Percentiles rank a stretch among this genome's conserved stretches.
These are phyloP conservation scores for Saposhnikovia divaricata DNA, from an alignment of 129 eudicot genomes.

Conservation along the genomic window DNA sequence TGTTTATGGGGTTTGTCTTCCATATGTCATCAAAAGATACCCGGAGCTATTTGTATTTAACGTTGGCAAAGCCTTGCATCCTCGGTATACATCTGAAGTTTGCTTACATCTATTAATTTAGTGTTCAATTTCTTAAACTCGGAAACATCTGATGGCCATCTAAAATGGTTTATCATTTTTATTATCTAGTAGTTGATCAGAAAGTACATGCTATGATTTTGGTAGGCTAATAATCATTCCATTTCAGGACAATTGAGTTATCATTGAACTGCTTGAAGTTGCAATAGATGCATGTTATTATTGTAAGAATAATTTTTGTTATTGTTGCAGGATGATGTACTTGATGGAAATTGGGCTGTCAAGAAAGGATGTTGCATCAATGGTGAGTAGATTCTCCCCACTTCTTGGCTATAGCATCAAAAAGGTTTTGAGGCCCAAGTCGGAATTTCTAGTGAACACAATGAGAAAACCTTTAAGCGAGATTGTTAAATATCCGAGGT, in stretches of 20 bases:
- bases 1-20: slow-evolving; percentile 44
- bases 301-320: background rate
- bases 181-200: background rate
- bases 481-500: slow-evolving; percentile 76
- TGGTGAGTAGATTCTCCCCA: slow-evolving; percentile 74
- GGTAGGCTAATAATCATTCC: background rate
- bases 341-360: slow-evolving; percentile 58
- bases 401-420: slow-evolving; percentile 78
- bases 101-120: background rate
- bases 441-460: slow-evolving; percentile 55
- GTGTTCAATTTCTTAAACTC: background rate
- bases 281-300: background rate
- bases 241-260: background rate
- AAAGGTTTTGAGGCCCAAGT: slow-evolving; percentile 68
- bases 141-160: background rate
- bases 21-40: slow-evolving; percentile 67
- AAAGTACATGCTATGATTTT: background rate
- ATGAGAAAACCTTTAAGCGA: slow-evolving; percentile 63
- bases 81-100: slow-evolving; percentile 45
- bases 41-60: slow-evolving; percentile 78
- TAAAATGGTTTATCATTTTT: background rate
- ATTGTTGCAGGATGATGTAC: slow-evolving; percentile 45
- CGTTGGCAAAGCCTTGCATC: slow-evolving; percentile 50
- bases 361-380: slow-evolving; percentile 50
- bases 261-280: background rate